Evolutionary conservation across 148 eudicot genomes (phyloP).

Genomic region (Cornus controversa): DNA sequence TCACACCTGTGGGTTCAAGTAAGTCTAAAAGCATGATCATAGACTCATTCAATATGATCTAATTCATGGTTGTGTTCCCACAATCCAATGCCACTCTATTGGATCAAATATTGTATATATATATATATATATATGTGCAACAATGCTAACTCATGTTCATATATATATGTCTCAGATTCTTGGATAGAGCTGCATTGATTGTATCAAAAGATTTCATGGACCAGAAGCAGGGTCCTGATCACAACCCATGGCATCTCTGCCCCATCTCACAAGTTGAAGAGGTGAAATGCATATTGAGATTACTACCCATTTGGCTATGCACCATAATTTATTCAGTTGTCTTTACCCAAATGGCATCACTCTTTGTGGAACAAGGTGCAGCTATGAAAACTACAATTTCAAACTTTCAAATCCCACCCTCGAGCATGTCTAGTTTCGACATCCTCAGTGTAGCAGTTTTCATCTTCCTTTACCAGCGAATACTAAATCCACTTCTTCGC

Average conservation of each 20-base stretch:
- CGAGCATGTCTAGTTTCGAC: constrained; percentile 91
- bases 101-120: too few relatives aligned
- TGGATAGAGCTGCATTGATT: constrained; percentile 72
- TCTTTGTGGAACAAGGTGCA: constrained; percentile 87
- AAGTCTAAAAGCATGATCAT: constrained; percentile 19
- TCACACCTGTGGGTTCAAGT: constrained; percentile 78
- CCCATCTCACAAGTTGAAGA: constrained; percentile 88
- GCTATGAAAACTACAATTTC: constrained; percentile 66
- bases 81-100: too few relatives aligned
- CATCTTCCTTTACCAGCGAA: constrained; percentile 57
- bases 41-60: neutral
- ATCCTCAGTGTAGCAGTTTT: constrained; percentile 71
- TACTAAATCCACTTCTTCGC: constrained; percentile 56
- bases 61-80: too few relatives aligned
- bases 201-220: constrained; percentile 44
- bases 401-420: constrained; percentile 72
- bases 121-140: too few relatives aligned
- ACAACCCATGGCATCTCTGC: constrained; percentile 78
- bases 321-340: constrained; percentile 86
- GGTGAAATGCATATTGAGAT: constrained; percentile 74
- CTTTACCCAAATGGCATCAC: constrained; percentile 90
- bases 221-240: constrained; percentile 19
- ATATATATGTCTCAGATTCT: constrained; percentile 39
- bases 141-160: constrained; percentile 10
- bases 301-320: constrained; percentile 90